Conservation (phyloP, 768 basidiomycete species). For the Tremella yokohamensis region DNA sequence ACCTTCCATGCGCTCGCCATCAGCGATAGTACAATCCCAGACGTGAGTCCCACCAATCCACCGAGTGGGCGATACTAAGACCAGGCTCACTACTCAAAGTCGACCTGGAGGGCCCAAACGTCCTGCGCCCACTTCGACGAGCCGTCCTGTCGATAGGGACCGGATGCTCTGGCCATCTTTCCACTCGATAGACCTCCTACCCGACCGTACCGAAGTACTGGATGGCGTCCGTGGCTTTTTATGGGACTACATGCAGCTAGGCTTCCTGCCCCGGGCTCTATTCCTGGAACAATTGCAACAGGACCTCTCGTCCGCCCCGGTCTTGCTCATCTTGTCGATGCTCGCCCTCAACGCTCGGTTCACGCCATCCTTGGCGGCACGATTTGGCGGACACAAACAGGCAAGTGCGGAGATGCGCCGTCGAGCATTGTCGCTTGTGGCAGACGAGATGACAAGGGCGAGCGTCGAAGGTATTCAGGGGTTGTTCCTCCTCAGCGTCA, state of each 20-base stretch:
- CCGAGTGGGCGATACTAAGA: too few relatives aligned
- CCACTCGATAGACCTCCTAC: conserved; percentile 1
- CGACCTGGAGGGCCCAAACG: too few relatives aligned
- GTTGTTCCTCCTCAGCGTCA: conserved; percentile 10
- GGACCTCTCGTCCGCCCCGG: conserved; percentile 3
- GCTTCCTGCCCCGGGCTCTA: conserved; percentile 7
- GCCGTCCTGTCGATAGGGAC: too few relatives aligned
- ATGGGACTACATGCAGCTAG: conserved; percentile 15
- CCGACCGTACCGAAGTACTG: conserved; percentile 3
- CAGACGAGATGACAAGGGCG: conserved; percentile 14
- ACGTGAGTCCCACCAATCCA: too few relatives aligned
- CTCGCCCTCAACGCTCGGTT: conserved; percentile 13
- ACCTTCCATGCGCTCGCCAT: too few relatives aligned
- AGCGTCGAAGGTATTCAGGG: conserved; percentile 17
- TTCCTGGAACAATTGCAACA: conserved; percentile 7
- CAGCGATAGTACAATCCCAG: too few relatives aligned
- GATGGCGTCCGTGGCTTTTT: conserved; percentile 6
- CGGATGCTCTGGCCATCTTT: background rate
- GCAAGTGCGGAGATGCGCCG: conserved; percentile 8
- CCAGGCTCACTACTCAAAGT: too few relatives aligned
- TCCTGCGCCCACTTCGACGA: too few relatives aligned
- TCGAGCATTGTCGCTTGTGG: conserved; percentile 11
- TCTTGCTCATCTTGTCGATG: conserved; percentile 9
- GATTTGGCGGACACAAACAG: conserved; percentile 11
- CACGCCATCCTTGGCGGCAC: conserved; percentile 10